Evolutionary conservation across 2,329 filamentous ascomycete species (phyloP).

Genomic region (Fusarium dimerum): DNA sequence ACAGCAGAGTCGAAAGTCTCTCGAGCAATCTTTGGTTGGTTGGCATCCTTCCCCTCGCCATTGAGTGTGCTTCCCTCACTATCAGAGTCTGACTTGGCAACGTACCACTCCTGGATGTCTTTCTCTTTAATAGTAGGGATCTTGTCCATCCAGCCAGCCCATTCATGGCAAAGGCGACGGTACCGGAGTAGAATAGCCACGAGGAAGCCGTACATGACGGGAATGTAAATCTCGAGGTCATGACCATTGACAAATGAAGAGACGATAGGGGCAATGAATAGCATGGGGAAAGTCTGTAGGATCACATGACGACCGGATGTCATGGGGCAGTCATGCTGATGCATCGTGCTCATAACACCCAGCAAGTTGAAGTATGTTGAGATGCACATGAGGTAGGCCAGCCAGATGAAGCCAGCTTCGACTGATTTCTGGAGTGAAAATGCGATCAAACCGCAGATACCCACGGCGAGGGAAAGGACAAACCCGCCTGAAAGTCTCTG

Average conservation of each 20-base stretch:
- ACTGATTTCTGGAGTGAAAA: constrained; percentile 14
- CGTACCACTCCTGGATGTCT: constrained; percentile 18
- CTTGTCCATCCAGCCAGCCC: constrained; percentile 19
- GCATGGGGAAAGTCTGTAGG: constrained; percentile 13
- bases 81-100: not conserved
- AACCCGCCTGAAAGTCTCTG: constrained; percentile 19
- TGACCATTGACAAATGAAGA: constrained; percentile 18
- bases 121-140: constrained; percentile 14
- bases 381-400: constrained; percentile 15
- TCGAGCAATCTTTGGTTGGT: not conserved
- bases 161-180: constrained; percentile 15
- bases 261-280: constrained; percentile 15
- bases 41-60: constrained; percentile 5
- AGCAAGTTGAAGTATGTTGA: constrained; percentile 20
- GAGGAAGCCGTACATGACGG: constrained; percentile 16
- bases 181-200: constrained; percentile 8
- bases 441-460: constrained; percentile 10
- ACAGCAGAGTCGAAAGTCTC: constrained; percentile 9
- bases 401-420: constrained; percentile 13
- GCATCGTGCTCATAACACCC: constrained; percentile 21
- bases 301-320: constrained; percentile 11
- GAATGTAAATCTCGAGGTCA: constrained; percentile 17
- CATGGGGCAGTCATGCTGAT: constrained; percentile 13
- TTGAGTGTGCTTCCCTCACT: not conserved
- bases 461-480: constrained; percentile 7